Conservation (phyloP, 1,284 basidiomycete genomes). For the Melampsora larici-populina region DNA sequence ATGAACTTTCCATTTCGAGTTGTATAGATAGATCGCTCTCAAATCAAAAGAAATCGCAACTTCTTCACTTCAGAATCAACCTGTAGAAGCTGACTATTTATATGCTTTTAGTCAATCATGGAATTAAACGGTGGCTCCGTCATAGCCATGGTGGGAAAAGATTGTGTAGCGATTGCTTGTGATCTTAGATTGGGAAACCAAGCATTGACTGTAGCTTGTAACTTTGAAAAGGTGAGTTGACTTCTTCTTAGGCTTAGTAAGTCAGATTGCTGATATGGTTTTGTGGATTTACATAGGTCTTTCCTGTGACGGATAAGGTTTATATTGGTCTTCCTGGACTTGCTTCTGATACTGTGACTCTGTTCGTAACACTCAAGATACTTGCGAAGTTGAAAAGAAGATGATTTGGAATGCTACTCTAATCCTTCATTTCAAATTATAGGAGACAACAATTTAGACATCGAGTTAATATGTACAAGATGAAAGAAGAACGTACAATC, state of each 20-base stretch:
- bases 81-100: background rate
- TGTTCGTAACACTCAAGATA: constrained; percentile 58
- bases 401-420: background rate
- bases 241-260: background rate
- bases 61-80: no score
- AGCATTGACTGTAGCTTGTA: constrained; percentile 78
- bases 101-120: constrained; percentile 50
- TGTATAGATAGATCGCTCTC: no score
- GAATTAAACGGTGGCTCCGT: constrained; percentile 93
- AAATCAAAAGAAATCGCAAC: no score
- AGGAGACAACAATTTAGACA: constrained; percentile 76
- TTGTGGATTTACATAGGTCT: constrained; percentile 60
- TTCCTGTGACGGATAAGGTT: constrained; percentile 86
- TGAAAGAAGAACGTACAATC: constrained; percentile 98
- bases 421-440: background rate
- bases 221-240: constrained; percentile 72
- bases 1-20: no score
- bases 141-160: constrained; percentile 97
- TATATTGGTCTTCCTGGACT: constrained; percentile 90
- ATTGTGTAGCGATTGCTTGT: constrained; percentile 97
- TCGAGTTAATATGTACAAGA: constrained; percentile 97
- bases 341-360: constrained; percentile 85
- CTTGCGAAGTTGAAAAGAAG: background rate
- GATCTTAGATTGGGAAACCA: constrained; percentile 91
- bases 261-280: background rate